Evolutionary conservation across 2,329 filamentous ascomycete species (phyloP).

Genomic region (Calonectria pseudoreteaudii): DNA sequence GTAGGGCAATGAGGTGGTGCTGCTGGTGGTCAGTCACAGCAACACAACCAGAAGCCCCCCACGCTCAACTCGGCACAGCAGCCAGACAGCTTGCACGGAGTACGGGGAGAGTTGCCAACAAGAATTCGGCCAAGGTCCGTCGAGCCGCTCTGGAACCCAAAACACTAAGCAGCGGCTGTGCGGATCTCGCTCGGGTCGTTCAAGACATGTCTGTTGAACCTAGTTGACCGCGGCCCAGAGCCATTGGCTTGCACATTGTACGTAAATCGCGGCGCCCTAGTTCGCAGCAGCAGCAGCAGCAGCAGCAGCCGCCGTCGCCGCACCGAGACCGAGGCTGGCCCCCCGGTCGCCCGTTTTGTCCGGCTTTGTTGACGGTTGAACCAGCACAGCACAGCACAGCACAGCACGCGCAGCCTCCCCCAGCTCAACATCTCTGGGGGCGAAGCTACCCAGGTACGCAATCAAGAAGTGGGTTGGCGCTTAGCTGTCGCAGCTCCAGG

Average conservation of each 20-base stretch:
- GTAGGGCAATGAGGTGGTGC: background rate
- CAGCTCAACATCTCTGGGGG: constrained; percentile 8
- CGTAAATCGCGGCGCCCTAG: background rate
- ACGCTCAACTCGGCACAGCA: constrained; percentile 13
- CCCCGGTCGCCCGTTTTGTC: background rate
- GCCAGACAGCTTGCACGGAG: constrained; percentile 6
- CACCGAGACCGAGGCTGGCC: background rate
- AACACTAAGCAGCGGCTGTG: constrained; percentile 19
- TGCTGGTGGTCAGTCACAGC: background rate
- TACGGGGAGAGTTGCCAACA: constrained; percentile 13
- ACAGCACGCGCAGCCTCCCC: background rate
- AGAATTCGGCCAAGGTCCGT: constrained; percentile 15
- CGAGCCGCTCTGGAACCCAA: constrained; percentile 21
- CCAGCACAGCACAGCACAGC: background rate
- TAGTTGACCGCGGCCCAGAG: background rate
- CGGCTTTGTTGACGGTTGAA: constrained; percentile 19
- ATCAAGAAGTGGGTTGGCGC: background rate
- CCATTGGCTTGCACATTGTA: background rate
- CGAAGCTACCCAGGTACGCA: constrained; percentile 12
- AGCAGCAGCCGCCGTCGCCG: background rate
- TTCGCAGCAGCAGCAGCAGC: background rate
- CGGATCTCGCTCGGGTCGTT: constrained; percentile 18
- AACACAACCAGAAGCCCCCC: constrained; percentile 11
- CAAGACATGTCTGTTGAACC: background rate
- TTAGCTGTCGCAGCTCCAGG: background rate